phyloP scores from a whole-genome alignment of 2,329 filamentous ascomycete genomes.

The Botrytis byssoidea region DNA sequence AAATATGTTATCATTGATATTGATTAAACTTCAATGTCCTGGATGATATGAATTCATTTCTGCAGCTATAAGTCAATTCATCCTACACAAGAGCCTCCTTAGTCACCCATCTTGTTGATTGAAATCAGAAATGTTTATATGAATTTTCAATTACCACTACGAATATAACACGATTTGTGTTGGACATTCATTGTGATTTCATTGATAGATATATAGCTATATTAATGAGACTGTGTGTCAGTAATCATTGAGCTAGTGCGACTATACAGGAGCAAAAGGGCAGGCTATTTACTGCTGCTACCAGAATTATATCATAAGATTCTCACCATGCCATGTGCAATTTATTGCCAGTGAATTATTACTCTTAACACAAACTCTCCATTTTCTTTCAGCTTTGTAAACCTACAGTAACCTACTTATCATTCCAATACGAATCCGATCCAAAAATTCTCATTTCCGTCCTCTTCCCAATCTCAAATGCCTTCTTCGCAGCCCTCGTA shows the following conservation, averaged over 20 bases:
- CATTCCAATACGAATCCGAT: background rate
- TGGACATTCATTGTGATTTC: background rate
- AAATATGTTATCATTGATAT: background rate
- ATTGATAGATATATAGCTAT: background rate
- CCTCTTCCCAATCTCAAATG: background rate
- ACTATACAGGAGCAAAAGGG: background rate
- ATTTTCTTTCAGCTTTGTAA: fast-evolving
- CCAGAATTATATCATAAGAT: background rate
- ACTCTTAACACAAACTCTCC: background rate
- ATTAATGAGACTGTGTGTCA: background rate
- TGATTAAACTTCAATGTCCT: background rate
- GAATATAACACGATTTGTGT: background rate
- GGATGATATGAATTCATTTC: background rate
- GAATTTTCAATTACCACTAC: background rate
- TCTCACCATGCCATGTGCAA: background rate
- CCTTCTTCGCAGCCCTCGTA: background rate
- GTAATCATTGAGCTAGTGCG: background rate
- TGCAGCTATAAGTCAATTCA: background rate
- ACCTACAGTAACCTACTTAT: background rate
- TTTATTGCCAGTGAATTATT: background rate
- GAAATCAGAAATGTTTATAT: too few species aligned
- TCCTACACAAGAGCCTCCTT: background rate
- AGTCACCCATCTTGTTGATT: background rate
- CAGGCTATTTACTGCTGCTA: background rate
- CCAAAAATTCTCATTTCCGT: background rate